Evolutionary conservation across 352 stramenopile species (phyloP), one percentile per base, ranked within the genome.

Genomic region (Phytophthora podocarpi): DNA sequence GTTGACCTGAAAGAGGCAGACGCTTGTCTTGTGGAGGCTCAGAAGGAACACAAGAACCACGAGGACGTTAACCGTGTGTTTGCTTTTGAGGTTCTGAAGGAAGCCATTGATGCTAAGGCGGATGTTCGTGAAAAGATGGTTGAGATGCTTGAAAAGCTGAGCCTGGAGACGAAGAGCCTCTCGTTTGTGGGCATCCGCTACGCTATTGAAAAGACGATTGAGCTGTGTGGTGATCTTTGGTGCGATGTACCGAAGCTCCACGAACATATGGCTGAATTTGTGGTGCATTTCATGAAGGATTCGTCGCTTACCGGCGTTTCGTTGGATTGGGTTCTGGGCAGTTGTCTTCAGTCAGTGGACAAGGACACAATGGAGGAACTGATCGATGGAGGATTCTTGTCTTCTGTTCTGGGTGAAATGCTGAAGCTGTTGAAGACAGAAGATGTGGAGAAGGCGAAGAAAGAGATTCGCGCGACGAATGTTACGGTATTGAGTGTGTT

Each of bases 171-270:
- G 48, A 78, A 81, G 28, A 79, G 64, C 16, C 43, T 95, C 3
- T 72, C 76, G 16, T 82, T 78, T 55, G 77, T 82, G 4, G 78
- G 72, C 12, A 75, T 95, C 16, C 76, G 74, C 28, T 80, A 77
- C 28, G 80, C 69, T 16, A 76, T 93, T 34, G 74, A 82, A 39
- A 82, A 89, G 52, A 79, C 72, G 41, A 59, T 92, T 26, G 76
- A 80, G 48, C 24, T 88, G 3, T 80, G 70, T 7, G 77, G 74
- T n/a, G 79, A 92, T 55, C 45, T 93, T 18, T 89, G 76, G 80
- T 95, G 84, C 45, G 86, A 95, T 50, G 86, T 95, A 11, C 86
- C 86, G 2, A 95, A 91, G 72, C 72, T 91, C 5, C 80, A 89
- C 50, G 80, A 93, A 35, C 77, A 93, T 60, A 67, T 93, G 24